Conservation (phyloP, 164 flowering plant species). For the Litsea cubeba region DNA sequence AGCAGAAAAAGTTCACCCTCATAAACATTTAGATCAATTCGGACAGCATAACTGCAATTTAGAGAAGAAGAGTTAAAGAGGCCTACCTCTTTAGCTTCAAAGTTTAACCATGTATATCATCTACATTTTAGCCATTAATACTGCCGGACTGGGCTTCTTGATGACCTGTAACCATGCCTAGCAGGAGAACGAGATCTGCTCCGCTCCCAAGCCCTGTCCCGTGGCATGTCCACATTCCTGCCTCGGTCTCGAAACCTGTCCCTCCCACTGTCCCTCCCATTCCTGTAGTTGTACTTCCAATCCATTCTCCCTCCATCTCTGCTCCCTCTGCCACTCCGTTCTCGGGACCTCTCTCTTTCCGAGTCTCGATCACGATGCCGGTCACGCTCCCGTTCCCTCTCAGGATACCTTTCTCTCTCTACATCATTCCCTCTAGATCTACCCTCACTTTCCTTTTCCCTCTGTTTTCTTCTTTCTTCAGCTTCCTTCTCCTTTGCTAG, state of each 20-base stretch:
- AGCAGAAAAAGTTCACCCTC: constrained; percentile 36
- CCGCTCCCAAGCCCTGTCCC: constrained; percentile 29
- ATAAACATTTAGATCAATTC: constrained; percentile 26
- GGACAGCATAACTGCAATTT: constrained; percentile 28
- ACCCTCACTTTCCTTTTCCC: constrained; percentile 65
- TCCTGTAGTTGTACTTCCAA: constrained; percentile 47
- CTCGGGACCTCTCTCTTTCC: constrained; percentile 57
- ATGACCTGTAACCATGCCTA: constrained; percentile 55
- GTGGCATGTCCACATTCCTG: constrained; percentile 18
- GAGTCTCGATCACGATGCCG: constrained; percentile 41
- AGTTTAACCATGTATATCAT: constrained; percentile 31
- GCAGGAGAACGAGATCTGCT: constrained; percentile 84
- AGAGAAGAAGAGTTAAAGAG: constrained; percentile 25
- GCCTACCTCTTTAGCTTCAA: constrained; percentile 57
- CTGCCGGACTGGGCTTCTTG: constrained; percentile 60
- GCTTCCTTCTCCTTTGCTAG: constrained; percentile 81
- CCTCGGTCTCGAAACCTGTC: constrained; percentile 52
- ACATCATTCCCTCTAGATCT: constrained; percentile 47
- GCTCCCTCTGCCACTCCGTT: constrained; percentile 53
- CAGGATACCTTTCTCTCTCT: constrained; percentile 68
- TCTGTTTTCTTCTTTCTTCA: constrained; percentile 76
- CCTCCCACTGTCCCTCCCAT: constrained; percentile 71
- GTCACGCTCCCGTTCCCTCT: constrained; percentile 48
- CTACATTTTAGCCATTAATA: constrained; percentile 33
- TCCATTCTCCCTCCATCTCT: constrained; percentile 59